Percentiles rank a stretch among this genome's conserved stretches.
phyloP scores from a whole-genome alignment of 495 filamentous ascomycete species.

The Hyaloscypha bicolor region DNA sequence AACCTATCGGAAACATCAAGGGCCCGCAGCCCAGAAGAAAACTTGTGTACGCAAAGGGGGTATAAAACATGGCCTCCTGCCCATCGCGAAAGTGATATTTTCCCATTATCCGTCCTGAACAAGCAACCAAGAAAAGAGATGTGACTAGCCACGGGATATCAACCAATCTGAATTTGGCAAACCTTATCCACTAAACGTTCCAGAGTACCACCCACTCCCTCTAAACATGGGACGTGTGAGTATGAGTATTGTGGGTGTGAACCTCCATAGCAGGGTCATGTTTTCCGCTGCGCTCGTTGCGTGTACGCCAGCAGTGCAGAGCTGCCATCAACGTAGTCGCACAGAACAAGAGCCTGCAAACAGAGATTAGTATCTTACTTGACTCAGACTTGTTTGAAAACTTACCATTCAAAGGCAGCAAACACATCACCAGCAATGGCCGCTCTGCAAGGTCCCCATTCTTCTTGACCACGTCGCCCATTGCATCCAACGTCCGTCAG shows the following conservation, averaged over 20 bases:
- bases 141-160: not conserved
- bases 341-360: conserved; percentile 16
- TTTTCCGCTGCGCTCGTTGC: conserved; percentile 5
- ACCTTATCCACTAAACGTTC: not conserved
- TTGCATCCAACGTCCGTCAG: conserved; percentile 45
- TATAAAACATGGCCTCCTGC: conserved; percentile 1
- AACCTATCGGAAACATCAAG: not conserved
- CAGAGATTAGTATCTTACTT: not conserved
- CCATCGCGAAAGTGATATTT: not conserved
- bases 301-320: conserved; percentile 17
- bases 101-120: not conserved
- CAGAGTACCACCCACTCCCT: not conserved
- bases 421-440: conserved; percentile 44
- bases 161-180: not conserved
- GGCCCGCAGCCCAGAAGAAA: not conserved
- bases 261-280: conserved; percentile 23
- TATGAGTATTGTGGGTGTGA: not conserved
- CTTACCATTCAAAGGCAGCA: conserved; percentile 32
- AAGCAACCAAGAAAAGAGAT: not conserved
- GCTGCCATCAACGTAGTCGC: conserved; percentile 13
- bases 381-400: not conserved
- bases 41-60: not conserved
- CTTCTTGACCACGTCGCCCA: conserved; percentile 33
- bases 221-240: not conserved
- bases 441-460: conserved; percentile 45